These are phyloP conservation scores for Metschnikowia amazonensis DNA, from an alignment of 805 yeast genomes.

Conservation along the genomic window DNA sequence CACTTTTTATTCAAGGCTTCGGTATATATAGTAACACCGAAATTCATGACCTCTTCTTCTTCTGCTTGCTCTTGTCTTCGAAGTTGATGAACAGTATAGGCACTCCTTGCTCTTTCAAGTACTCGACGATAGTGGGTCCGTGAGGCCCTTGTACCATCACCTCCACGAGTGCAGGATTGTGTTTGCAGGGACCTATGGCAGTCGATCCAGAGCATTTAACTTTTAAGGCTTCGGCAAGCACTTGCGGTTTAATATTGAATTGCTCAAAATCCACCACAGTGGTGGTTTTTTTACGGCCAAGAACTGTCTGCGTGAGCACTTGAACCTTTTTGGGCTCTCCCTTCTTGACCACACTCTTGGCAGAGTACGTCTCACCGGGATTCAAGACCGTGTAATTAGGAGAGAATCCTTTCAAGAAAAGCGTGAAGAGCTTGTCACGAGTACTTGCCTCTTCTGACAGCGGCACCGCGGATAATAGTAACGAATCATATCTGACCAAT, in stretches of 20 bases:
- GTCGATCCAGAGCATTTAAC: constrained; percentile 87
- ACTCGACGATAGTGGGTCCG: constrained; percentile 53
- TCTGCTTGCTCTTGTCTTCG: constrained; percentile 57
- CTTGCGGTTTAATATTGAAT: constrained; percentile 60
- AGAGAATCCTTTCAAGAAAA: constrained; percentile 45
- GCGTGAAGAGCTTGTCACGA: constrained; percentile 44
- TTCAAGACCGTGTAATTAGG: constrained; percentile 47
- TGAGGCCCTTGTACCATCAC: constrained; percentile 93
- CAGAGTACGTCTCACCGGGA: constrained; percentile 36
- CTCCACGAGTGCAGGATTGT: constrained; percentile 54
- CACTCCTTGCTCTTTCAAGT: constrained; percentile 59
- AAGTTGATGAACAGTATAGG: constrained; percentile 61
- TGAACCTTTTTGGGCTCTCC: constrained; percentile 68
- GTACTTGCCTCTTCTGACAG: constrained; percentile 24
- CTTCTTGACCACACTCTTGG: constrained; percentile 25
- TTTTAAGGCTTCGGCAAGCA: constrained; percentile 64
- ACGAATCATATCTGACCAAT: constrained; percentile 52
- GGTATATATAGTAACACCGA: background rate
- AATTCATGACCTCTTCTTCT: constrained; percentile 32
- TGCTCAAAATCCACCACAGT: constrained; percentile 64
- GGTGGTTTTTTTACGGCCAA: constrained; percentile 80
- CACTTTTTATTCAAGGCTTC: background rate
- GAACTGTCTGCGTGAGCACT: constrained; percentile 68
- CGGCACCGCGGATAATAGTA: constrained; percentile 43
- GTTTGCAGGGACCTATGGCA: constrained; percentile 59